A percentile compares a stretch with the other conserved stretches of the same genome.
Conservation (phyloP, 257 asterid species). For the Solanum paucissectum region DNA sequence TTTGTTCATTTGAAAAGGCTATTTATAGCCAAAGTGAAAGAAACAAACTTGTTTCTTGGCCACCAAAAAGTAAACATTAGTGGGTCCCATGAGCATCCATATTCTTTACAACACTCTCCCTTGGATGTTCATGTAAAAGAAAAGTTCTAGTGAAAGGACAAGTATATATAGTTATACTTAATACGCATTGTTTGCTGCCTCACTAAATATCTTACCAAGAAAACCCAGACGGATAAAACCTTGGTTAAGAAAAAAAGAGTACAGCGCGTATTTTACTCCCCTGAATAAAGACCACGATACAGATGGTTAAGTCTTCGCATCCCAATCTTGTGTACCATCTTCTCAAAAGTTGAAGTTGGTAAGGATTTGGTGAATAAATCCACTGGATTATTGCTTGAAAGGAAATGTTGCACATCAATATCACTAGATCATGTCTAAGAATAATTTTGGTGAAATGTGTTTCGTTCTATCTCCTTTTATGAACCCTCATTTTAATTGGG, state of each 20-base stretch:
- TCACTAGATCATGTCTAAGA: background rate
- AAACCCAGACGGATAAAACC: too few species aligned
- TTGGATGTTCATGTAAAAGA: background rate
- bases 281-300: background rate
- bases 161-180: background rate
- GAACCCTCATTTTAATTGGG: background rate
- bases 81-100: background rate
- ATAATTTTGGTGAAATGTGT: background rate
- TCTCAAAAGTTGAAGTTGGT: background rate
- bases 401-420: background rate
- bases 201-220: background rate
- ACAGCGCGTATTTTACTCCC: background rate
- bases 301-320: background rate
- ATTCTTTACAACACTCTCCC: background rate
- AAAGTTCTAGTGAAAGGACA: background rate
- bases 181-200: background rate
- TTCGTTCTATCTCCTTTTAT: too few species aligned
- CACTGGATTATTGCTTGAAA: background rate
- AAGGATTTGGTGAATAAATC: background rate
- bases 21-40: background rate
- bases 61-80: background rate
- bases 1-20: background rate
- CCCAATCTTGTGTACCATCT: background rate
- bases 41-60: too few species aligned
- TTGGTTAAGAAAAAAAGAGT: background rate